A percentile compares a stretch with the other conserved stretches of the same genome.
phyloP scores from a whole-genome alignment of 306 rosid genomes.

The Malus asiatica region DNA sequence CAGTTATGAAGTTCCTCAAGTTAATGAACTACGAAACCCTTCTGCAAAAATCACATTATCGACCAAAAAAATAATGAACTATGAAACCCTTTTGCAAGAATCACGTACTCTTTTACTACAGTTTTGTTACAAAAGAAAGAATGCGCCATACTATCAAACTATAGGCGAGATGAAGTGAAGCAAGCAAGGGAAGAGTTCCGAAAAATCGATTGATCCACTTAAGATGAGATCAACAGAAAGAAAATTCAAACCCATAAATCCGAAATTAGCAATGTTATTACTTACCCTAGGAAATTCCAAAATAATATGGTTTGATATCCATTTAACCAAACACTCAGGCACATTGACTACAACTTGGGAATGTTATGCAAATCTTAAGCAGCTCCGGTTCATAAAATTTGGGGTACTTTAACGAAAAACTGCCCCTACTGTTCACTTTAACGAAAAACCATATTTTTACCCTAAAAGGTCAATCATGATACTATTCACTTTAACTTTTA shows the following conservation, averaged over 20 bases:
- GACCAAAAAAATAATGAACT: not conserved
- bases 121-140: no score
- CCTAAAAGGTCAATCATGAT: no score
- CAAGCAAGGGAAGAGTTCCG: not conserved
- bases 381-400: not conserved
- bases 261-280: not conserved
- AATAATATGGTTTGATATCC: not conserved
- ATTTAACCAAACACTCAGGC: not conserved
- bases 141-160: not conserved
- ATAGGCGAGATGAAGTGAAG: not conserved
- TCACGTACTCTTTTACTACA: not conserved
- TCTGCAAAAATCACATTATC: not conserved
- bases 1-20: not conserved
- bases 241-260: not conserved
- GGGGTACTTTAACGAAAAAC: no score
- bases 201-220: no score
- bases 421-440: no score
- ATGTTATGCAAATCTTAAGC: not conserved
- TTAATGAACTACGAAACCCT: not conserved
- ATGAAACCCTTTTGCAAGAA: not conserved
- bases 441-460: no score
- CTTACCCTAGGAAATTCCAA: not conserved
- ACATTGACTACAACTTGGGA: not conserved
- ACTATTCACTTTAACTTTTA: no score
- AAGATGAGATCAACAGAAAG: no score